These are phyloP conservation scores for Pichia cactophila DNA, from an alignment of 1,139 yeast species.

Conservation along the genomic window DNA sequence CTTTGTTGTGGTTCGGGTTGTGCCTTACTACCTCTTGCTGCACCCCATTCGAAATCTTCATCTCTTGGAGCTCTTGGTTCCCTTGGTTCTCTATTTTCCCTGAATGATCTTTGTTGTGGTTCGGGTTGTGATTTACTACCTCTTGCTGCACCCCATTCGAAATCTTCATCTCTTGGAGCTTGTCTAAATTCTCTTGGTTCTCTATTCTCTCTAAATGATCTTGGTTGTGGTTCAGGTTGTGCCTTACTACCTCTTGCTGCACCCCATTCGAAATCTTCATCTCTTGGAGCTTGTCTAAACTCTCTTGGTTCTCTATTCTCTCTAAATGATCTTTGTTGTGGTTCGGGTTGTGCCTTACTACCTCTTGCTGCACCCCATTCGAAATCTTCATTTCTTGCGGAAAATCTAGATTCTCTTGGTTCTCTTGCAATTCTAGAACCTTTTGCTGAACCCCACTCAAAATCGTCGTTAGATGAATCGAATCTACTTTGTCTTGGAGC, in stretches of 20 bases:
- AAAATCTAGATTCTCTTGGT: conserved; percentile 26
- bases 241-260: conserved; percentile 34
- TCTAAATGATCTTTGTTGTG: conserved; percentile 7
- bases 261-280: conserved; percentile 37
- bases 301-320: conserved; percentile 27
- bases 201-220: conserved; percentile 19
- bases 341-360: conserved; percentile 25
- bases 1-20: conserved; percentile 11
- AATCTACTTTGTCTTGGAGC: conserved; percentile 18
- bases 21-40: conserved; percentile 33
- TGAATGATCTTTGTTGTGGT: conserved; percentile 32
- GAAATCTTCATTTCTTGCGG: conserved; percentile 31
- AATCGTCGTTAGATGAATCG: conserved; percentile 23
- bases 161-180: conserved; percentile 25
- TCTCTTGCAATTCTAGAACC: conserved; percentile 24
- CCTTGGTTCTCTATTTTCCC: conserved; percentile 24
- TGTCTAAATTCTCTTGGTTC: conserved; percentile 21
- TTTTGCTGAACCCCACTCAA: conserved; percentile 40
- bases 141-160: conserved; percentile 43
- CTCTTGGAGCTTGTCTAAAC: conserved; percentile 13
- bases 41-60: conserved; percentile 37
- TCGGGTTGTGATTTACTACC: conserved; percentile 30
- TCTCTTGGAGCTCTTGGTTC: conserved; percentile 21
- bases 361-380: conserved; percentile 44
- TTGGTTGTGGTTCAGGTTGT: conserved; percentile 30